Base-by-base conservation (phyloP, 805 yeast species). In the Wickerhamiella azyma region DNA sequence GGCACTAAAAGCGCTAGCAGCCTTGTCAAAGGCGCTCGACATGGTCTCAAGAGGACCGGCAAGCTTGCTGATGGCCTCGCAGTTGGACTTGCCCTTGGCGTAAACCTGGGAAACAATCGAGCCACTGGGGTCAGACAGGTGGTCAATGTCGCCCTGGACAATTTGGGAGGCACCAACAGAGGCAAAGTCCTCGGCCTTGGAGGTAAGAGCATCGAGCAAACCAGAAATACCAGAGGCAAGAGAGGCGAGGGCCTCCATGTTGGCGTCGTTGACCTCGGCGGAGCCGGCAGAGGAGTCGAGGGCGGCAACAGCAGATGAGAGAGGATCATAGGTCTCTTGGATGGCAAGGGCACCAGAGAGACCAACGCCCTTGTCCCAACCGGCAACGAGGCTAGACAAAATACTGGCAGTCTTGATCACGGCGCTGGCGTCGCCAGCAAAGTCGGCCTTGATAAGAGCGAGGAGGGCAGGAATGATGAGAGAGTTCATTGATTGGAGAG, bases 321-420 rank as follows among this genome's bases (percentile, higher is more conserved):
- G 46, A 9, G 48, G 38, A 18, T 44, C 47, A 39, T 46, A 48
- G n/a, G 41, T 33, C 24, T 35, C 26, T 50, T 57, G 60, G 48
- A 57, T 55, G 19, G 43, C 45, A n/a, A 57, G 55, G 24, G 60
- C 60, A 26, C 52, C 57, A 13, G 9, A 11, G 14, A 57, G 47
- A 16, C 61, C 61, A 29, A 28, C 37, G 26, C 46, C 45, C 11
- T 50, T 39, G 44, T 38, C 26, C 52, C 51, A 52, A 32, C 37
- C 47, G 28, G 24, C 18, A 43, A 52, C 53, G 26, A 36, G 45
- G 28, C 45, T 26, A 2, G 45, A 37, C 9, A 50, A 50, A 29
- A 17, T 40, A 39, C 32, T 35, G 43, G 50, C 43, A 57, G 75
- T 71, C 16, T 71, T 79, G 1, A 65, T 70, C 16, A 41, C 49